Evolutionary conservation across 805 yeast species (phyloP), one percentile per base, ranked within the genome.

Genomic region (Wickerhamomyces strasburgensis): DNA sequence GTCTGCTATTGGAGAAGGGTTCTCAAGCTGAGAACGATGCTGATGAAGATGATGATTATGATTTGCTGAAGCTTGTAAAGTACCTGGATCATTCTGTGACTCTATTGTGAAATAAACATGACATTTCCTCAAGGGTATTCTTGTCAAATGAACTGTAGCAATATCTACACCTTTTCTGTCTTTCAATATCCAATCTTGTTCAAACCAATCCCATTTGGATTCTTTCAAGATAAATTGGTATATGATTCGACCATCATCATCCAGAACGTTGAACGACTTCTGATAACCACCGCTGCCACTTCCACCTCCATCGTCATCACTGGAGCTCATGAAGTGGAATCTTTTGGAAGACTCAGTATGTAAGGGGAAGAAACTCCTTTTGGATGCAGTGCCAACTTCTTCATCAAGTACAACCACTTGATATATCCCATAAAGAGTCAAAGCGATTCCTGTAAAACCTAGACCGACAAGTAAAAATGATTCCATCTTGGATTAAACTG

Each of bases 151-250:
- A 17, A 32, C n/a, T 3, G 24, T 19, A 10, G 27, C 15, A 19
- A 32, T 26, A 18, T 25, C 21, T 27, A 19, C 23, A 4, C 19
- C 28, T 9, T 25, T 25, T 24, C 11, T 26, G 5, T 13, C 24
- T 17, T 26, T 16, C 19, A 32, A 24, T 7, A 11, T 19, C 35
- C 35, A 32, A 5, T 32, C 25, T 17, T 32, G 35, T 14, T n/a
- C 6, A 19, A 25, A 31, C 27, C 27, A 32, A 16, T 26, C 23
- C 25, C 25, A 21, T 21, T 21, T 21, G 10, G 25, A 21, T 21
- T 21, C 25, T 21, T 21, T 21, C 25, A 21, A 21, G 7, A 11
- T 21, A 11, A 21, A 21, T 21, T 21, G 25, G 11, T 21, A 21
- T 8, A 21, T 21, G 7, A 21, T 21, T 11, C 11, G 7, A 8